phyloP scores from a whole-genome alignment of 73 alveolate genomes.

The Blepharisma japonicum region DNA sequence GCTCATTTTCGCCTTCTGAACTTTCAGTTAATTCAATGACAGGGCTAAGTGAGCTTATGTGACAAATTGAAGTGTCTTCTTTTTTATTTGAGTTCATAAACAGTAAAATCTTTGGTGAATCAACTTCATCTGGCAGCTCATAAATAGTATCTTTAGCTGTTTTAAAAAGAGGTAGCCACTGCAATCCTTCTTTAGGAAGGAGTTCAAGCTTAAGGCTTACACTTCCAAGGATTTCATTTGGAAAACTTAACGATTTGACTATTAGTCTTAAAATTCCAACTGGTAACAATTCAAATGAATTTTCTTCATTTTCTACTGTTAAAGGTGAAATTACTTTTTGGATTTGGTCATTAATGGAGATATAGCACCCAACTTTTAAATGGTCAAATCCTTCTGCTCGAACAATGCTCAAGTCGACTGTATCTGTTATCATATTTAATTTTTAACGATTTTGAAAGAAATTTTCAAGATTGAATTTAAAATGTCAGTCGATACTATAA shows the following conservation, averaged over 20 bases:
- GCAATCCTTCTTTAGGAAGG: neutral
- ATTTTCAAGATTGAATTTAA: too few species aligned
- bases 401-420: neutral
- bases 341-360: neutral
- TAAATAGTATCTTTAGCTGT: neutral
- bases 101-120: neutral
- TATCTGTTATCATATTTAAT: neutral
- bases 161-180: neutral
- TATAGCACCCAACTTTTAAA: neutral
- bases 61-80: neutral
- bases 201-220: neutral
- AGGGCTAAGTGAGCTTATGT: neutral
- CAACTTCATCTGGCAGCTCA: conserved; percentile 5
- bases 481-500: too few species aligned
- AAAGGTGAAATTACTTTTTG: neutral
- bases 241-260: neutral
- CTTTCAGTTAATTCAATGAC: neutral
- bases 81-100: neutral
- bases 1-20: neutral
- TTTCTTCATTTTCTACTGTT: neutral
- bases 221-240: conserved; percentile 10
- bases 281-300: neutral
- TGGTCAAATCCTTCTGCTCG: neutral
- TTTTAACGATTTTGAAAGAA: too few species aligned
- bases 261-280: neutral